Evolutionary conservation across 192 early-diverging fungal genomes (phyloP).

Genomic region (Funneliformis mosseae): DNA sequence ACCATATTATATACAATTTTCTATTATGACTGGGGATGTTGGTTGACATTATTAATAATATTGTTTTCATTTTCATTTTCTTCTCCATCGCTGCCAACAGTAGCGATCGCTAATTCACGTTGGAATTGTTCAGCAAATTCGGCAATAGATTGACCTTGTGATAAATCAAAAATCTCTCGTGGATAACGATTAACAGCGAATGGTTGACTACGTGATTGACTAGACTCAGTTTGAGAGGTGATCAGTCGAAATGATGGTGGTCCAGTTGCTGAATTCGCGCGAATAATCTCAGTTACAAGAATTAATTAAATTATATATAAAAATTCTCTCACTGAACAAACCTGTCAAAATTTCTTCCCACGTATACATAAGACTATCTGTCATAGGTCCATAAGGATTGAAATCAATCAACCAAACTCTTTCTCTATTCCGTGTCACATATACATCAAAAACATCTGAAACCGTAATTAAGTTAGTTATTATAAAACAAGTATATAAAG

Average conservation of each 20-base stretch:
- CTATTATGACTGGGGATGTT: no score
- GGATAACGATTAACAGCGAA: conserved; percentile 72
- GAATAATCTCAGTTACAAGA: conserved; percentile 25
- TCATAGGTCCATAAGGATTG: conserved; percentile 80
- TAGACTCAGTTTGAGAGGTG: conserved; percentile 47
- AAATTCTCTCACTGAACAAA: neutral
- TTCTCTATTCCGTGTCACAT: conserved; percentile 63
- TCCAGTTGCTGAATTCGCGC: conserved; percentile 27
- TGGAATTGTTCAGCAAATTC: conserved; percentile 74
- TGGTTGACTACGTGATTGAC: conserved; percentile 41
- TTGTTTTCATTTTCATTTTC: conserved; percentile 13
- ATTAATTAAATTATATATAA: conserved; percentile 15
- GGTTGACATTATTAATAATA: no score
- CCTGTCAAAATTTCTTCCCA: conserved; percentile 76
- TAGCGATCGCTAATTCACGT: conserved; percentile 36
- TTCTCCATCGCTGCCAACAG: neutral
- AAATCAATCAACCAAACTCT: conserved; percentile 86
- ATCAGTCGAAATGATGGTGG: conserved; percentile 46
- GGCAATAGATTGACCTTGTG: conserved; percentile 65
- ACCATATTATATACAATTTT: no score
- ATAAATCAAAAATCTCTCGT: conserved; percentile 73
- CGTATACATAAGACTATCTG: conserved; percentile 80
- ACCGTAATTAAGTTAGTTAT: neutral
- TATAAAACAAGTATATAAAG: neutral
- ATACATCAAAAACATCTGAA: conserved; percentile 89